Evolutionary conservation across 129 eudicot species (phyloP).

Genomic region (Lactuca saligna): DNA sequence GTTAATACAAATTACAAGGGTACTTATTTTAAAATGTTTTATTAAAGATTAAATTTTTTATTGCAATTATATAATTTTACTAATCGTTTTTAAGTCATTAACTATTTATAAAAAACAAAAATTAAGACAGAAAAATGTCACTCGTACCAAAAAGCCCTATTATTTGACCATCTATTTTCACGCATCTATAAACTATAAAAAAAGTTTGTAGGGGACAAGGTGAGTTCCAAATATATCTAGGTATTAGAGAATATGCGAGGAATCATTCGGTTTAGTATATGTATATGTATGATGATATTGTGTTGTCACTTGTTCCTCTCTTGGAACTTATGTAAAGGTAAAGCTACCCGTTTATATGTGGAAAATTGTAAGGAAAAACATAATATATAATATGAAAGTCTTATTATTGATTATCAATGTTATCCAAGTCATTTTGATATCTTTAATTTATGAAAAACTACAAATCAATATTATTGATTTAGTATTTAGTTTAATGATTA

Average conservation of each 20-base stretch:
- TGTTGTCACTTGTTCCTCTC: slow-evolving; percentile 26
- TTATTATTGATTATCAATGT: background rate
- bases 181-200: background rate
- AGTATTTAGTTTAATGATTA: background rate
- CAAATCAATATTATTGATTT: background rate
- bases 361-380: slow-evolving; percentile 20
- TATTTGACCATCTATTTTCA: background rate
- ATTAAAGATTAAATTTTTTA: too few species aligned
- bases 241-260: slow-evolving; percentile 26
- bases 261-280: slow-evolving; percentile 23
- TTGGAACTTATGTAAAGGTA: slow-evolving; percentile 32
- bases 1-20: too few species aligned
- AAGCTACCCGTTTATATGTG: slow-evolving; percentile 31
- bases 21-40: too few species aligned
- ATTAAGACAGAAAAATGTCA: too few species aligned
- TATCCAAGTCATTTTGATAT: background rate
- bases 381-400: background rate
- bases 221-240: background rate
- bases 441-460: background rate
- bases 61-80: background rate
- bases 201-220: slow-evolving; percentile 20
- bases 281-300: slow-evolving; percentile 8
- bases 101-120: too few species aligned
- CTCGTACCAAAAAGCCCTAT: background rate
- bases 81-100: background rate